phyloP scores from a whole-genome alignment of 2,329 filamentous ascomycete species.

The Gnomoniopsis smithogilvyi region DNA sequence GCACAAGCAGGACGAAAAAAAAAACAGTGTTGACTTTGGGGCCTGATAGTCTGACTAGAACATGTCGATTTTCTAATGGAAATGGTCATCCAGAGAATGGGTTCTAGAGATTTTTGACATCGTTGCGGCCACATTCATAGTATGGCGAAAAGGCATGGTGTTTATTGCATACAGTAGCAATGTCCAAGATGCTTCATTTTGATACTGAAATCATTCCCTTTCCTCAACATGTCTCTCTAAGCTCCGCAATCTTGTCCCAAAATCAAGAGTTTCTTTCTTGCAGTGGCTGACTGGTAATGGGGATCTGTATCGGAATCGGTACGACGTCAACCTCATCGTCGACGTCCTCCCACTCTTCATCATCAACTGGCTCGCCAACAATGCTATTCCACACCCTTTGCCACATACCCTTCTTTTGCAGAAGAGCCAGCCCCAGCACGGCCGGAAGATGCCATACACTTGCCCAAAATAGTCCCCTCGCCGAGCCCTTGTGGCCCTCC shows the following conservation, averaged over 20 bases:
- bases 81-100: too few relatives aligned
- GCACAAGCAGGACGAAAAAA: too few relatives aligned
- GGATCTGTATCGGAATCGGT: slow-evolving; percentile 18
- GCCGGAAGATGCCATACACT: slow-evolving; percentile 95
- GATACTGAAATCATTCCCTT: neutral
- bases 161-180: neutral
- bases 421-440: slow-evolving; percentile 83
- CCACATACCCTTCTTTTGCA: slow-evolving; percentile 94
- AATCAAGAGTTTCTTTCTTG: neutral
- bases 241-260: neutral
- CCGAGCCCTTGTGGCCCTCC: slow-evolving; percentile 75
- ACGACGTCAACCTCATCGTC: slow-evolving; percentile 44
- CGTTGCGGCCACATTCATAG: neutral
- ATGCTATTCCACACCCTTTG: slow-evolving; percentile 72
- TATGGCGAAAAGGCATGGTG: neutral
- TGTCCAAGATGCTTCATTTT: neutral
- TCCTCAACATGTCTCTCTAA: neutral
- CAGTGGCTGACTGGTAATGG: neutral
- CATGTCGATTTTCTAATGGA: too few relatives aligned
- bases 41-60: too few relatives aligned
- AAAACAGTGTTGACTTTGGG: too few relatives aligned
- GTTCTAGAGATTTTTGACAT: too few relatives aligned
- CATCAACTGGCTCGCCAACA: slow-evolving; percentile 55
- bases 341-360: slow-evolving; percentile 58
- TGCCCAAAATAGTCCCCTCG: slow-evolving; percentile 89